These are phyloP conservation scores for Cystofilobasidium ferigula DNA, from an alignment of 768 basidiomycete genomes.

Conservation along the genomic window DNA sequence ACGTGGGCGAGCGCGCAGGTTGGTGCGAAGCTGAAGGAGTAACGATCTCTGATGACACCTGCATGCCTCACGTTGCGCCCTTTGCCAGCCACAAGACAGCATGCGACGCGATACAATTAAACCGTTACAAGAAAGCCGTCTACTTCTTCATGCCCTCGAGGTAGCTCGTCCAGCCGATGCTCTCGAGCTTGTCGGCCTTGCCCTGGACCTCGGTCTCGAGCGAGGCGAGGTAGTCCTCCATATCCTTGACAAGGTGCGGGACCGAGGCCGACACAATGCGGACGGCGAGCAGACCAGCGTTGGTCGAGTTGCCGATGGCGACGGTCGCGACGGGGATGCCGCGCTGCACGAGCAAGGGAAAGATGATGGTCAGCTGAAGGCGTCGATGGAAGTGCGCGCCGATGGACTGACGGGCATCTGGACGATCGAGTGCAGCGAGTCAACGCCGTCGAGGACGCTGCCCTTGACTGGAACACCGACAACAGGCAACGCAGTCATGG, in stretches of 20 bases:
- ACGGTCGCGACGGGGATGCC: constrained; percentile 96
- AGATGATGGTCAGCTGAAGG: background rate
- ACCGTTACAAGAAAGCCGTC: background rate
- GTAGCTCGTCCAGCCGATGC: constrained; percentile 80
- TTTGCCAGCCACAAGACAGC: too few species aligned
- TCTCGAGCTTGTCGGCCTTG: constrained; percentile 64
- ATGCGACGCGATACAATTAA: too few species aligned
- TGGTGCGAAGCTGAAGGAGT: constrained; percentile 40
- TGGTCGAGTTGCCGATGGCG: constrained; percentile 88
- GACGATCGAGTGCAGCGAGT: constrained; percentile 92
- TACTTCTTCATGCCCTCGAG: constrained; percentile 40
- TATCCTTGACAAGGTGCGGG: constrained; percentile 52
- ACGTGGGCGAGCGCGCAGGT: constrained; percentile 61
- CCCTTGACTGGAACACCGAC: constrained; percentile 96
- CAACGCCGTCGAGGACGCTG: constrained; percentile 83
- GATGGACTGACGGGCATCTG: constrained; percentile 81
- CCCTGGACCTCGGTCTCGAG: constrained; percentile 64
- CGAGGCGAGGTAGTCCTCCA: constrained; percentile 60
- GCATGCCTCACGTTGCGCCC: too few species aligned
- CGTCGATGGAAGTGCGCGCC: too few species aligned
- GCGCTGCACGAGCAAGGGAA: constrained; percentile 45
- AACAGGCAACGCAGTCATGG: constrained; percentile 82
- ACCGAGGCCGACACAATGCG: constrained; percentile 69
- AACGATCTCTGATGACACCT: background rate
- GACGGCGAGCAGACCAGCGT: constrained; percentile 82